Base-by-base conservation (phyloP, 2,329 filamentous ascomycete species). In the Tolypocladium ovalisporum region DNA sequence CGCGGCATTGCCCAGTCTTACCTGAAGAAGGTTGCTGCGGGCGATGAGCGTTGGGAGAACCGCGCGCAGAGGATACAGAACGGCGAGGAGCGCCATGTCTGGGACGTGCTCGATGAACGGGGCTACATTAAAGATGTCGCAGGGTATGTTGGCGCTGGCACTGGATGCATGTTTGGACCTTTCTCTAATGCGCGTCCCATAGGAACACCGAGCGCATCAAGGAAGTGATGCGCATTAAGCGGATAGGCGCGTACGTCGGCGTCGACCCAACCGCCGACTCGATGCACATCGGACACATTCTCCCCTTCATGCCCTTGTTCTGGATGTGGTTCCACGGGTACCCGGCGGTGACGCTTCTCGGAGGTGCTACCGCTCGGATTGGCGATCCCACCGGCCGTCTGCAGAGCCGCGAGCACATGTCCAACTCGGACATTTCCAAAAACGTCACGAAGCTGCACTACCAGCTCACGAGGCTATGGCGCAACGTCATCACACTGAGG, bases 311-410 rank as follows among this genome's bases (percentile, higher is more conserved):
- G 89, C 83, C 88, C 19, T 76, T 93, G 29, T 91, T 90, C 73
- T 93, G 89, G 87, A 81, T 92, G 76, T 90, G 90, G 73, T 76
- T 91, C 62, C 78, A 91, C 67, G 89, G 90, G 29, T 86, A 87
- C 68, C 76, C 81, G 36, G 79, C 86, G 32, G 76, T 88, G 54
- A 85, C 82, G 42, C 75, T 94, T 57, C 69, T 91, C 58, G 88
- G 88, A 52, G 86, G 87, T 63, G 85, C 87, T 17, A 95, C 90
- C 4, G 87, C 85, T 44, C 85, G 86, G 65, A 83, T 94, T 54
- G 90, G 90, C 53, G 90, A 94, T 65, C 90, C 90, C 1, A 89
- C 85, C 3, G 89, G 80, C 60, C 81, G 90, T 40, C 74, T 88
- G 17, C 77, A 80, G 32, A 83, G 78, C 55, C 81, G 89, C 57